A percentile compares a stretch with the other conserved stretches of the same genome.
phyloP scores from a whole-genome alignment of 768 basidiomycete species.

The Suillus subluteus region DNA sequence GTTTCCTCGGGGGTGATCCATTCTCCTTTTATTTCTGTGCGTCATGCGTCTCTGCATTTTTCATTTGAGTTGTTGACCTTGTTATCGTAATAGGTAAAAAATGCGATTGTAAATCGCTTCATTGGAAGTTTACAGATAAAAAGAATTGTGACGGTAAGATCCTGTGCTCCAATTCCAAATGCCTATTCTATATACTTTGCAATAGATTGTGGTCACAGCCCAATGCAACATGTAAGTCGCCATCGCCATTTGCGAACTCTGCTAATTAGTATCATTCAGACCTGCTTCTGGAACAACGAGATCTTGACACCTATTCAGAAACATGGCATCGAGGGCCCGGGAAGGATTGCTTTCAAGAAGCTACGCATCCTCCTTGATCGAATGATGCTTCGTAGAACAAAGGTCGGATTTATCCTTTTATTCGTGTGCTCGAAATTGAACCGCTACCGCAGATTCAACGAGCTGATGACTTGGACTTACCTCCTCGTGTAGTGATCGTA shows the following conservation, averaged over 20 bases:
- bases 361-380: constrained; percentile 85
- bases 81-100: constrained; percentile 62
- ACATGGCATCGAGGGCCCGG: constrained; percentile 80
- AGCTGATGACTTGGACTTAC: constrained; percentile 94
- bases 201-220: constrained; percentile 80
- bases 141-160: constrained; percentile 76
- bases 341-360: constrained; percentile 87
- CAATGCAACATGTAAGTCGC: constrained; percentile 75
- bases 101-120: constrained; percentile 93
- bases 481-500: constrained; percentile 88
- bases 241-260: constrained; percentile 3
- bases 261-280: constrained; percentile 42
- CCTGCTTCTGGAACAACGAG: constrained; percentile 97
- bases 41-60: constrained; percentile 25
- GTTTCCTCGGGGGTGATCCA: constrained; percentile 92
- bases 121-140: constrained; percentile 91
- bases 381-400: constrained; percentile 95
- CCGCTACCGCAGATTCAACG: constrained; percentile 68
- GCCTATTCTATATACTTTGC: constrained; percentile 4
- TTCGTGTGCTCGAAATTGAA: neutral
- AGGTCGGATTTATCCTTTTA: constrained; percentile 44
- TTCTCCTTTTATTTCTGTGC: constrained; percentile 91
- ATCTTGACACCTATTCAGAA: constrained; percentile 96
- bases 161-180: neutral
- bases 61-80: constrained; percentile 3